A percentile compares a stretch with the other conserved stretches of the same genome.
Evolutionary conservation across 345 rosid species (phyloP).

Genomic region (Cardamine occulta): DNA sequence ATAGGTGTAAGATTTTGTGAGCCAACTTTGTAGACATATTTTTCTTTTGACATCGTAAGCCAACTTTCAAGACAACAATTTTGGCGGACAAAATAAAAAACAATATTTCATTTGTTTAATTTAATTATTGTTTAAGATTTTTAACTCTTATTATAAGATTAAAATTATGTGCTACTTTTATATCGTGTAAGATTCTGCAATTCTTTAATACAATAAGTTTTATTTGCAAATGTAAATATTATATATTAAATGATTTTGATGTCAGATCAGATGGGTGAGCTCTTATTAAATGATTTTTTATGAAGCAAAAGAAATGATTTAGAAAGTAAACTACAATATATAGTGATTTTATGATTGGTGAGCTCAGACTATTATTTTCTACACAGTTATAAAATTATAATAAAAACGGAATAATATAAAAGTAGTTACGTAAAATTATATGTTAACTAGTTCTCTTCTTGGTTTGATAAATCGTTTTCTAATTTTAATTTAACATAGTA

Average conservation of each 20-base stretch:
- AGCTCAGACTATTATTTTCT: neutral
- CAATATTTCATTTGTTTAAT: neutral
- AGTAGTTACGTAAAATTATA: neutral
- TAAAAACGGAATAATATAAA: neutral
- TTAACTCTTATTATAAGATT: neutral
- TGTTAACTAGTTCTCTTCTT: neutral
- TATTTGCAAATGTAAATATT: neutral
- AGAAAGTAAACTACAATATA: neutral
- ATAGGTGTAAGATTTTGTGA: slow-evolving; percentile 32
- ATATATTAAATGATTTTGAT: too few species aligned
- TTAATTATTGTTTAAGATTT: neutral
- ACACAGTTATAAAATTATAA: neutral
- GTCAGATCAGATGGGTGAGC: too few species aligned
- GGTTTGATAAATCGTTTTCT: neutral
- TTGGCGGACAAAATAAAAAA: neutral
- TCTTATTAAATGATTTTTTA: neutral
- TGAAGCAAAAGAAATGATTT: neutral
- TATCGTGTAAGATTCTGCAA: neutral
- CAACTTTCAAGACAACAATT: slow-evolving; percentile 52
- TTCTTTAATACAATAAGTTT: neutral
- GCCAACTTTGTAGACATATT: slow-evolving; percentile 54
- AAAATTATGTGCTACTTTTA: neutral
- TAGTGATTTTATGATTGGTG: neutral
- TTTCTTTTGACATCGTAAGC: slow-evolving; percentile 36
- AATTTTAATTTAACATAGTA: neutral